Conservation (phyloP, 1,284 basidiomycete genomes). For the Stygiomarasmius scandens region DNA sequence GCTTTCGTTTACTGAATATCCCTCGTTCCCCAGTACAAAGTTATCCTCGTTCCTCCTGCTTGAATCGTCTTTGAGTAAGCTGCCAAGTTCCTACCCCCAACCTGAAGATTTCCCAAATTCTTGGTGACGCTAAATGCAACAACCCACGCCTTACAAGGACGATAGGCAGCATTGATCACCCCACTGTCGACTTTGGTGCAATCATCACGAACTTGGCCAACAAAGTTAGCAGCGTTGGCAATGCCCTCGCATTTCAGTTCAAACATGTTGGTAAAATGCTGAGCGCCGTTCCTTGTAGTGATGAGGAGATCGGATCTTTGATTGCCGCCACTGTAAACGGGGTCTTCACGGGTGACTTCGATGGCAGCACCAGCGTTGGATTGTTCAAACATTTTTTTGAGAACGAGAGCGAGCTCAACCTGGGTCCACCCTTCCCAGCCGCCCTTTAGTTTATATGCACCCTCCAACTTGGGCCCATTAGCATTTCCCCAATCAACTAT, state of each 20-base stretch:
- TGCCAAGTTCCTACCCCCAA: neutral
- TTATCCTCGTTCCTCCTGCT: neutral
- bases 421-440: conserved; percentile 12
- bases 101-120: conserved; percentile 1
- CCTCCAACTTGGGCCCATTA: neutral
- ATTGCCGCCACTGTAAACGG: conserved; percentile 2
- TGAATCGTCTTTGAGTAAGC: conserved; percentile 2
- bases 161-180: neutral
- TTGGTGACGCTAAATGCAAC: conserved; percentile 7
- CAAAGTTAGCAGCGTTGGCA: neutral
- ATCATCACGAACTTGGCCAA: neutral
- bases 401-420: conserved; percentile 8
- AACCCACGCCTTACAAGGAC: conserved; percentile 8
- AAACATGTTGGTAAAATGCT: conserved; percentile 1
- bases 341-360: conserved; percentile 7
- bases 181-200: conserved; percentile 4
- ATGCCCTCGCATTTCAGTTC: conserved; percentile 9
- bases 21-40: neutral
- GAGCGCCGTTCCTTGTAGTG: neutral
- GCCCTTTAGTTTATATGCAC: neutral
- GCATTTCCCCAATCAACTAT: conserved; percentile 6
- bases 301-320: conserved; percentile 6
- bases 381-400: neutral
- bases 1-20: no score
- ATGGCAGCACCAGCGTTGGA: neutral